Conservation (phyloP, 2,329 filamentous ascomycete genomes). For the Coleophoma cylindrospora region DNA sequence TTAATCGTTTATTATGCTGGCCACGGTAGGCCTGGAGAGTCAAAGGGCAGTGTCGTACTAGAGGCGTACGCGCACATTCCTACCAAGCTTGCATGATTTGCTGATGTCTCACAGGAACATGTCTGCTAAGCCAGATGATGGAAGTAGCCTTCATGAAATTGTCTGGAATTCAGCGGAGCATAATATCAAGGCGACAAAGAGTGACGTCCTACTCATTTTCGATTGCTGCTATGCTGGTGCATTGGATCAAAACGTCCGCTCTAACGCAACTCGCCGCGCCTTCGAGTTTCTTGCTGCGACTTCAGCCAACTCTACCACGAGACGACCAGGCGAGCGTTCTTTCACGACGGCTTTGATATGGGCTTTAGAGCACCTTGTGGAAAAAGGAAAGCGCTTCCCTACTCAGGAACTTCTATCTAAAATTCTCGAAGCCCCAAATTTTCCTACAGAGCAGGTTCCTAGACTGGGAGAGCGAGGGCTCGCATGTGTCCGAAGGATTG, state of each 20-base stretch:
- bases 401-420: slow-evolving; percentile 7
- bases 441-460: slow-evolving; percentile 2
- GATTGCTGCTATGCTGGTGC: slow-evolving; percentile 15
- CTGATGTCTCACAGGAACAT: not conserved
- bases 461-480: not conserved
- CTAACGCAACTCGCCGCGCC: not conserved
- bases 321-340: slow-evolving; percentile 5
- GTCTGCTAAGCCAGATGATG: not conserved
- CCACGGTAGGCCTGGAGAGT: slow-evolving; percentile 6
- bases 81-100: not conserved
- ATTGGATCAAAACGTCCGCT: not conserved
- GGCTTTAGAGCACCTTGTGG: slow-evolving; percentile 4
- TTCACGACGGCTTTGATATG: slow-evolving; percentile 13
- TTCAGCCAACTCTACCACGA: slow-evolving; percentile 3
- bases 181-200: slow-evolving; percentile 5
- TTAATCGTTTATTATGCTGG: slow-evolving; percentile 14
- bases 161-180: slow-evolving; percentile 7
- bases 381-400: slow-evolving; percentile 1
- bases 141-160: not conserved
- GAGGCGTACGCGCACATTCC: slow-evolving; percentile 2
- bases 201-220: slow-evolving; percentile 13
- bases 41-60: not conserved
- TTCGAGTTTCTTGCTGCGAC: slow-evolving; percentile 15
- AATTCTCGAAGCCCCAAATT: slow-evolving; percentile 6
- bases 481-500: not conserved